A percentile compares a stretch with the other conserved stretches of the same genome.
Conservation (phyloP, 257 asterid genomes). For the Plantago ovata region DNA sequence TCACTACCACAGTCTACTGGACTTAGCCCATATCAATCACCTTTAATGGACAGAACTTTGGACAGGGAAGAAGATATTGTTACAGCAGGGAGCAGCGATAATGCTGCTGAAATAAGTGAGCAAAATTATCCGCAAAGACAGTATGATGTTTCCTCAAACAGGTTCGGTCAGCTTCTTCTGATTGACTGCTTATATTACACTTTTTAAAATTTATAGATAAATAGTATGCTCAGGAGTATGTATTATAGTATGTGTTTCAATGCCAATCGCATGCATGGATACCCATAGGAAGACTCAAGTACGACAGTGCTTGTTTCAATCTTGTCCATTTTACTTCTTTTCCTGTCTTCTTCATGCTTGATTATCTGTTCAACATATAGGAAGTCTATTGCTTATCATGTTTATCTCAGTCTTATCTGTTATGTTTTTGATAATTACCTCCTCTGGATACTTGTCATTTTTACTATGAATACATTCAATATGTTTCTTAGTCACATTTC, state of each 20-base stretch:
- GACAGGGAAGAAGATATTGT: slow-evolving; percentile 41
- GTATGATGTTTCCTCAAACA: slow-evolving; percentile 43
- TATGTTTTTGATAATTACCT: background rate
- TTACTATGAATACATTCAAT: background rate
- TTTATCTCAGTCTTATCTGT: background rate
- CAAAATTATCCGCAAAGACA: slow-evolving; percentile 31
- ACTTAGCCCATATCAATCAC: slow-evolving; percentile 54
- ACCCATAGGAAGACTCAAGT: background rate
- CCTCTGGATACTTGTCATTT: background rate
- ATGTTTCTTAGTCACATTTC: background rate
- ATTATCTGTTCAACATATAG: background rate
- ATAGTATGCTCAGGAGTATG: background rate
- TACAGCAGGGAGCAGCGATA: slow-evolving; percentile 32
- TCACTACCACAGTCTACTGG: slow-evolving; percentile 57
- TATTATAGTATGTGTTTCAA: background rate
- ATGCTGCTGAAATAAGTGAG: slow-evolving; percentile 32
- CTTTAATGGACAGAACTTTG: slow-evolving; percentile 44
- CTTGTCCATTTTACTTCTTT: background rate
- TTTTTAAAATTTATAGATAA: background rate
- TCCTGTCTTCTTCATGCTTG: background rate
- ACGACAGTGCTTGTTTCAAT: background rate
- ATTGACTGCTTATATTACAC: slow-evolving; percentile 12
- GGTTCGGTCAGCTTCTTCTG: slow-evolving; percentile 40
- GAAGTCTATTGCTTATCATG: background rate
- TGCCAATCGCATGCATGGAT: background rate